Evolutionary conservation across 192 early-diverging fungal genomes (phyloP).

Genomic region (Coemansia javaensis): DNA sequence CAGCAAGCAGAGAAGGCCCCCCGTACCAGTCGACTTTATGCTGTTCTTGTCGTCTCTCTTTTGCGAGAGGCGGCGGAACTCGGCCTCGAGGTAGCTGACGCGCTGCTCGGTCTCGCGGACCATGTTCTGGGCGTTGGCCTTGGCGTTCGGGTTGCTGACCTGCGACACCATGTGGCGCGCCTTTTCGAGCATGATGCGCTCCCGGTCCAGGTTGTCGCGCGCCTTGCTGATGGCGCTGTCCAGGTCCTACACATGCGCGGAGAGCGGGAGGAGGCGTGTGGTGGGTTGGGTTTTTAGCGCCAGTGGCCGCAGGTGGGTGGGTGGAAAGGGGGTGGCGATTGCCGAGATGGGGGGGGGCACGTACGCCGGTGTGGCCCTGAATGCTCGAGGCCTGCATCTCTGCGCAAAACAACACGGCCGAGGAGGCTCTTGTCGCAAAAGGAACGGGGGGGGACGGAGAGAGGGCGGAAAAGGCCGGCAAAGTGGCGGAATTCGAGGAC

Average conservation of each 20-base stretch:
- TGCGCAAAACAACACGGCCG: not conserved
- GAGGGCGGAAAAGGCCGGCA: not conserved
- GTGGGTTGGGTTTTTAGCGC: too few relatives aligned
- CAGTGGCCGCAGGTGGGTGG: too few relatives aligned
- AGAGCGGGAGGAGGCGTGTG: not conserved
- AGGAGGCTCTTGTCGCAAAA: too few relatives aligned
- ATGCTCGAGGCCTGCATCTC: conserved; percentile 37
- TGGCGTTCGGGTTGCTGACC: conserved; percentile 65
- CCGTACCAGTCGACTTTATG: conserved; percentile 33
- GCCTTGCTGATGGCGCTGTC: conserved; percentile 68
- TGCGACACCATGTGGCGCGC: conserved; percentile 65
- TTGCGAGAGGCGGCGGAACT: conserved; percentile 59
- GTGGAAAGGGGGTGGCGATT: too few relatives aligned
- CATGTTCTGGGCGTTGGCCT: conserved; percentile 72
- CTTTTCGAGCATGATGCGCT: conserved; percentile 68
- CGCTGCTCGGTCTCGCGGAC: conserved; percentile 61
- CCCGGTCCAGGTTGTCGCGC: conserved; percentile 64
- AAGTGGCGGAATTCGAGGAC: too few relatives aligned
- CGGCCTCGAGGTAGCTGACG: conserved; percentile 65
- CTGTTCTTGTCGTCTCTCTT: conserved; percentile 53
- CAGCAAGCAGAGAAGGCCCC: not conserved
- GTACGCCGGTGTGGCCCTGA: conserved; percentile 41
- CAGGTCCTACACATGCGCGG: conserved; percentile 44
- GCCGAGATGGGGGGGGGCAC: too few relatives aligned
- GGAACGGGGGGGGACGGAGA: too few relatives aligned